Percentiles rank a stretch among this genome's conserved stretches.
These are phyloP conservation scores for Arthrobotrys entomopaga DNA, from an alignment of 2,329 filamentous ascomycete species.

Conservation along the genomic window DNA sequence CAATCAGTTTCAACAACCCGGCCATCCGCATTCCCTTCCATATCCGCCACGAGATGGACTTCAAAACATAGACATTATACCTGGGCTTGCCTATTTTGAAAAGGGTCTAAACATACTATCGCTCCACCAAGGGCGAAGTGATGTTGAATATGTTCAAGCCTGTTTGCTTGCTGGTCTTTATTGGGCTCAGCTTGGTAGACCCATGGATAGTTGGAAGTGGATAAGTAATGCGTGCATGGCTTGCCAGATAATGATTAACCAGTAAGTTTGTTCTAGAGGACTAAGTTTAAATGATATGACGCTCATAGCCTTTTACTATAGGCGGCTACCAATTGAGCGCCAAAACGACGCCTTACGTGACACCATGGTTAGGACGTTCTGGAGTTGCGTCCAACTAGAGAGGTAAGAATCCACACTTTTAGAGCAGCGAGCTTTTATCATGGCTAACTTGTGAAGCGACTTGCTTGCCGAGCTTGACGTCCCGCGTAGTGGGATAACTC, in stretches of 20 bases:
- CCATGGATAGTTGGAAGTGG: constrained; percentile 84
- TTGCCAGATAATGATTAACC: constrained; percentile 74
- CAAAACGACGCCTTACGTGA: constrained; percentile 68
- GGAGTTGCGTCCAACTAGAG: constrained; percentile 93
- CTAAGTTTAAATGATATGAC: neutral
- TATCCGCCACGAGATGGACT: constrained; percentile 57
- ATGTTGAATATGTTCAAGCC: constrained; percentile 84
- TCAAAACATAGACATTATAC: constrained; percentile 83
- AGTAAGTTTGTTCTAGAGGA: constrained; percentile 56
- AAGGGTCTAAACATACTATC: constrained; percentile 87
- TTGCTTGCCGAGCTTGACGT: constrained; percentile 85
- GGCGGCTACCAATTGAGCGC: constrained; percentile 61
- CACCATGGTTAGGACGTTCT: constrained; percentile 79
- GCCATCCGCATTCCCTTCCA: constrained; percentile 64
- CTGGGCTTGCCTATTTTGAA: constrained; percentile 88
- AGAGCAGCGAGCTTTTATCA: constrained; percentile 47
- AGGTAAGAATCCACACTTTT: constrained; percentile 68
- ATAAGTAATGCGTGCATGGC: constrained; percentile 71
- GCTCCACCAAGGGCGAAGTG: constrained; percentile 79
- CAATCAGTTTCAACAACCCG: constrained; percentile 42
- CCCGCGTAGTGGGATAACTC: constrained; percentile 70
- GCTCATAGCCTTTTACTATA: constrained; percentile 14
- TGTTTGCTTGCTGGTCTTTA: constrained; percentile 87
- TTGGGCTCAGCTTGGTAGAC: constrained; percentile 84
- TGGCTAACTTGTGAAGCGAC: constrained; percentile 69